Conservation (phyloP, 306 rosid species). For the Fagus sylvatica region DNA sequence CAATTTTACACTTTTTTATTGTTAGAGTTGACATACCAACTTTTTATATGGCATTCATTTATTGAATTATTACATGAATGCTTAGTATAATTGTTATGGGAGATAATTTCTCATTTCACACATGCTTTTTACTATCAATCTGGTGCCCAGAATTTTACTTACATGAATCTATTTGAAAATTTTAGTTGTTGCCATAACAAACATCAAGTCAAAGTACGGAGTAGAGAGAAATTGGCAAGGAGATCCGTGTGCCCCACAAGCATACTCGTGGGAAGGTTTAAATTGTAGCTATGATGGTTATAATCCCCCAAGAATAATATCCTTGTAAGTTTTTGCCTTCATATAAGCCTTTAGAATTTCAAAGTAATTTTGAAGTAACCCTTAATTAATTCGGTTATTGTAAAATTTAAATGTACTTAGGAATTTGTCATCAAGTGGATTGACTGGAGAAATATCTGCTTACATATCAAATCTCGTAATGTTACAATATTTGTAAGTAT, state of each 20-base stretch:
- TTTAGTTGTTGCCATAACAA: conserved; percentile 49
- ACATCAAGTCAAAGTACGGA: conserved; percentile 45
- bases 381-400: too few species aligned
- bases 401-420: conserved; percentile 36
- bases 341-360: background rate
- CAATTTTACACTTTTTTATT: too few species aligned
- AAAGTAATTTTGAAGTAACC: background rate
- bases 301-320: conserved; percentile 43
- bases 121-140: background rate
- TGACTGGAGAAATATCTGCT: conserved; percentile 39
- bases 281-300: conserved; percentile 34
- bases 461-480: conserved; percentile 37
- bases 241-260: conserved; percentile 56
- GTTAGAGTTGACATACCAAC: too few species aligned
- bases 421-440: conserved; percentile 46
- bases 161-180: too few species aligned
- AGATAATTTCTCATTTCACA: background rate
- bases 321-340: conserved; percentile 42
- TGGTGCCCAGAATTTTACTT: background rate
- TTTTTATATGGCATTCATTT: too few species aligned
- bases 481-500: conserved; percentile 50
- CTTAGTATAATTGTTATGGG: too few species aligned
- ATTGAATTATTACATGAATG: too few species aligned
- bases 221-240: conserved; percentile 54
- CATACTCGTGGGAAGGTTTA: conserved; percentile 55